A percentile compares a stretch with the other conserved stretches of the same genome.
phyloP scores from a whole-genome alignment of 106 monocot genomes.

The Hemerocallis citrina region DNA sequence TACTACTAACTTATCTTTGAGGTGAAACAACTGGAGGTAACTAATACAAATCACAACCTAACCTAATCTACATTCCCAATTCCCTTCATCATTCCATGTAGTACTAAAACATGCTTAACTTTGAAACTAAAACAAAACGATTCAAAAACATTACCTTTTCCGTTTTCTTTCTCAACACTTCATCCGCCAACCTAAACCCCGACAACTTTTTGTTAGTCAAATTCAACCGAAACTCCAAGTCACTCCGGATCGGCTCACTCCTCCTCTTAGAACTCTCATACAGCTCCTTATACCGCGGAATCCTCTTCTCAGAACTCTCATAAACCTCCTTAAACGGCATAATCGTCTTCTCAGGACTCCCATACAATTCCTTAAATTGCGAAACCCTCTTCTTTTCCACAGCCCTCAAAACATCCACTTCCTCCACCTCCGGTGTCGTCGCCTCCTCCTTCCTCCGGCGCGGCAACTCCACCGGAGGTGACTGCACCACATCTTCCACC shows the following conservation, averaged over 20 bases:
- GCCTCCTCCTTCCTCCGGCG: not conserved
- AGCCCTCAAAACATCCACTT: slow-evolving; percentile 10
- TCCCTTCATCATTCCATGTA: not conserved
- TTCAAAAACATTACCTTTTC: slow-evolving; percentile 28
- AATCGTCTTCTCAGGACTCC: slow-evolving; percentile 23
- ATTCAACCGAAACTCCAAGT: slow-evolving; percentile 51
- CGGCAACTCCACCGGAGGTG: not conserved
- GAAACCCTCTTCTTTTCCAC: slow-evolving; percentile 27
- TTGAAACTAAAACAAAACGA: not conserved
- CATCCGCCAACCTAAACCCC: slow-evolving; percentile 15
- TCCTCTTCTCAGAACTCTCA: slow-evolving; percentile 13
- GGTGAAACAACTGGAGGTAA: no score
- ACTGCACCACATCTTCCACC: not conserved
- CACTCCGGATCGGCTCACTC: slow-evolving; percentile 31
- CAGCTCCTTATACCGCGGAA: slow-evolving; percentile 67
- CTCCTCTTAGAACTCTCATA: slow-evolving; percentile 34
- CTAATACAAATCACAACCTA: no score
- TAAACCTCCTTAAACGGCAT: slow-evolving; percentile 25
- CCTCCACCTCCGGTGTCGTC: not conserved
- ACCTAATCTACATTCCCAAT: no score
- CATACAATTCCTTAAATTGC: slow-evolving; percentile 63
- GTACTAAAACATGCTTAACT: not conserved
- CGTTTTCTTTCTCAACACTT: slow-evolving; percentile 17
- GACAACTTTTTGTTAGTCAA: slow-evolving; percentile 34
- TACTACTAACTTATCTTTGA: no score